Evolutionary conservation across 371 early-diverging fungal genomes (phyloP), one percentile per base, ranked within the genome.

Genomic region (Haplosporangium sp.): DNA sequence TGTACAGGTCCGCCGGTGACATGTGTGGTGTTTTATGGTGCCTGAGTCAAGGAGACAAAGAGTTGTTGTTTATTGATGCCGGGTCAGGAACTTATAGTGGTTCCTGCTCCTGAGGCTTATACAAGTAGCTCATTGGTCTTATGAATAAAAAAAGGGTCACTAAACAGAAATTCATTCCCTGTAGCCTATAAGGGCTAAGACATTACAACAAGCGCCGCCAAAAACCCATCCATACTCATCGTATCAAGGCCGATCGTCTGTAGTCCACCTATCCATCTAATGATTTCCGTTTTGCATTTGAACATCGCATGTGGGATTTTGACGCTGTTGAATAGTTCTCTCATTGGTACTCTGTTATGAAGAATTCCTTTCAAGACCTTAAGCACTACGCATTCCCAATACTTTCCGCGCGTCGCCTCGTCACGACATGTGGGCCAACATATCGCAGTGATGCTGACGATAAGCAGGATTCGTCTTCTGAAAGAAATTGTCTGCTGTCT

Each of bases 401-500:
- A 37, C 55, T 36, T 40, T 8, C 55, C 55, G 20, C 40, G 37
- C 7, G 37, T 36, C 13, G 8, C 7, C 36, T 55, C 55, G 14
- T 13, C 21, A 20, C 5, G 37, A 20, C 16, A 14, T 6, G 11
- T 20, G n/a, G 13, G 8, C 36, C 36, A 55, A 7, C 21, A 40
- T 5, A n/a, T 41, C 40, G 12, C 12, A 6, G 4, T 41, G 55
- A 55, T 55, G 11, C 38, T 13, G 48, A 36, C 45, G 5, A 29
- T 52, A 63, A n/a, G 47, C 64, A 40, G 62, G 54, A 45, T 60
- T 61, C 38, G 10, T 3, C 40, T 21, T 61, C 53, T 41, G 43
- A 46, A 67, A 55, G 45, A 45, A 67, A 37, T 67, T 67, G 45
- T 59, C 47, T 20, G 68, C 61, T 16, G 68, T 61, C 38, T 21